Percentiles rank a stretch among this genome's conserved stretches.
Evolutionary conservation across 169 alveolate species (phyloP).

Genomic region (Perkinsus chesapeaki): DNA sequence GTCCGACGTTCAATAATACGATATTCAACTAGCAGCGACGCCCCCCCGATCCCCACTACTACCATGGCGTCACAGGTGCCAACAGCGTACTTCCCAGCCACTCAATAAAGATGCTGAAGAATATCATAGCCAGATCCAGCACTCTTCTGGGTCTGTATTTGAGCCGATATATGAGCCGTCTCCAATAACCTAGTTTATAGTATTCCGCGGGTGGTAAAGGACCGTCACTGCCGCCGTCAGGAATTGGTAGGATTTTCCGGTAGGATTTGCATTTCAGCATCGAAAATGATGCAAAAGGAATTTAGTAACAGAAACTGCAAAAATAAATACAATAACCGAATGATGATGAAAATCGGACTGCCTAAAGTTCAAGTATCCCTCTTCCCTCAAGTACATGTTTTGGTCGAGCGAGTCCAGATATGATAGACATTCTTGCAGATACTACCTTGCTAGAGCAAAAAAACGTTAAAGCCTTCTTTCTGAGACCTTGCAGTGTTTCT

Average conservation of each 20-base stretch:
- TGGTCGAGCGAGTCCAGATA: no score
- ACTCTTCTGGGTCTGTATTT: not conserved
- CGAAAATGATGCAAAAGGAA: not conserved
- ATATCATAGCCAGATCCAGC: not conserved
- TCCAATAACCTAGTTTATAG: not conserved
- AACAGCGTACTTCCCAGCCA: not conserved
- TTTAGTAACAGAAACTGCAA: no score
- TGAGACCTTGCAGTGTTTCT: no score
- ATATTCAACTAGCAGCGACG: no score
- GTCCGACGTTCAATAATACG: no score
- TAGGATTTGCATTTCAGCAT: not conserved
- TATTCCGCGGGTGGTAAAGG: not conserved
- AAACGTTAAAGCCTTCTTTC: no score
- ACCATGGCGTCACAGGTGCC: not conserved
- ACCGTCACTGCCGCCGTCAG: not conserved
- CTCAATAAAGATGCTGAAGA: not conserved
- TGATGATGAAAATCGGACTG: no score
- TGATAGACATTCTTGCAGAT: no score
- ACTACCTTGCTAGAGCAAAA: no score
- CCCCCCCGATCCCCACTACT: not conserved
- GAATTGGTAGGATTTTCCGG: not conserved
- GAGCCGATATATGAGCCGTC: not conserved
- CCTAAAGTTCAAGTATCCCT: no score
- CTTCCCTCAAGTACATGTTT: no score
- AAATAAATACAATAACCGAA: no score